These are phyloP conservation scores for Taiozyma sp. DNA, from an alignment of 1,139 yeast genomes.

Conservation along the genomic window DNA sequence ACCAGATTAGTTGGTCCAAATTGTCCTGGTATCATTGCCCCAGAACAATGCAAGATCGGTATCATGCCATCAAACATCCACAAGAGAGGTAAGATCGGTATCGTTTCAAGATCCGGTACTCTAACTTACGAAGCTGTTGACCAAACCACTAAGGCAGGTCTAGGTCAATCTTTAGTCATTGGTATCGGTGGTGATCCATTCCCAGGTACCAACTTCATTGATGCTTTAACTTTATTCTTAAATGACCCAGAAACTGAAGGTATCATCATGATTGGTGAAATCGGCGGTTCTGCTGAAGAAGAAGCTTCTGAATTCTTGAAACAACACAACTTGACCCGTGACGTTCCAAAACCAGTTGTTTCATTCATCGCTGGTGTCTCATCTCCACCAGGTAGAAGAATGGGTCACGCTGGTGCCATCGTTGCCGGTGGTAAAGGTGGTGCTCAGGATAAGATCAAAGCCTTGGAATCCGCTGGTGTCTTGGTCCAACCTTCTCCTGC, in stretches of 20 bases:
- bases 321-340: constrained; percentile 84
- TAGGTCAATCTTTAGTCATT: constrained; percentile 95
- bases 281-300: constrained; percentile 99
- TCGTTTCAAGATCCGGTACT: constrained; percentile 96
- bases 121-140: constrained; percentile 98
- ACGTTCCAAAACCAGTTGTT: constrained; percentile 95
- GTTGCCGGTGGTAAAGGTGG: constrained; percentile 99
- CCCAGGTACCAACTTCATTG: constrained; percentile 99
- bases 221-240: constrained; percentile 86
- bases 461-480: constrained; percentile 89
- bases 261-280: constrained; percentile 97
- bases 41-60: constrained; percentile 97
- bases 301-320: constrained; percentile 97
- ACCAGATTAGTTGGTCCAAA: constrained; percentile 98
- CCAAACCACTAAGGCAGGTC: constrained; percentile 93
- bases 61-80: constrained; percentile 97
- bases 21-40: constrained; percentile 98
- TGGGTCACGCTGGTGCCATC: constrained; percentile 99
- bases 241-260: constrained; percentile 95
- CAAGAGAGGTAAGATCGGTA: constrained; percentile 90
- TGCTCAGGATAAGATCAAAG: constrained; percentile 93
- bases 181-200: constrained; percentile 99
- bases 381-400: constrained; percentile 99
- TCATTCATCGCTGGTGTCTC: constrained; percentile 98
- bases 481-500: constrained; percentile 97